Evolutionary conservation across 2,329 filamentous ascomycete species (phyloP).

Genomic region (Botryosphaeria dothidea): DNA sequence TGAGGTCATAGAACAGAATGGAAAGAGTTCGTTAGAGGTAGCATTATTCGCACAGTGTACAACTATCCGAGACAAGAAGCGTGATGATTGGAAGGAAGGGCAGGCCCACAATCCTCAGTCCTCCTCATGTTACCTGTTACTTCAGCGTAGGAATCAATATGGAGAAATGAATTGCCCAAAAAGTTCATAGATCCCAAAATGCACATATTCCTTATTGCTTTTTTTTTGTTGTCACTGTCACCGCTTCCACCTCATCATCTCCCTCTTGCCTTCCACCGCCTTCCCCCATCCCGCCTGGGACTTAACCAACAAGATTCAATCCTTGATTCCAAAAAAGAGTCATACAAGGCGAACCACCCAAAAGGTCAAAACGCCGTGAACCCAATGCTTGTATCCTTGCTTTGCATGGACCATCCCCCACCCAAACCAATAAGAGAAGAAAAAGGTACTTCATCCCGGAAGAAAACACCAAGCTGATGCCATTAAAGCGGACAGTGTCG

Average conservation of each 20-base stretch:
- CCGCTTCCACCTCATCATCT: not conserved
- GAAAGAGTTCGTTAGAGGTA: too few species aligned
- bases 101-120: too few species aligned
- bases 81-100: too few species aligned
- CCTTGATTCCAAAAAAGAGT: not conserved
- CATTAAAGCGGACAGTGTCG: not conserved
- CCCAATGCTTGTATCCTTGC: constrained; percentile 6
- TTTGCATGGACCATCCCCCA: not conserved
- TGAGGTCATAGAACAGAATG: too few species aligned
- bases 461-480: constrained; percentile 9
- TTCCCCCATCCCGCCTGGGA: not conserved
- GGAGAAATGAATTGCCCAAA: not conserved
- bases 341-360: not conserved
- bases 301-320: not conserved
- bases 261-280: not conserved
- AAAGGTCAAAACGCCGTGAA: not conserved
- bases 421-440: not conserved
- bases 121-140: too few species aligned
- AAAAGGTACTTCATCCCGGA: not conserved
- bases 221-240: not conserved
- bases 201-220: too few species aligned
- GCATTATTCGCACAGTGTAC: too few species aligned
- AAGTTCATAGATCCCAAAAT: not conserved
- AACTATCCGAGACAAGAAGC: too few species aligned
- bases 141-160: not conserved